phyloP scores from a whole-genome alignment of 2,329 filamentous ascomycete genomes.

The Pseudogymnoascus sp. region DNA sequence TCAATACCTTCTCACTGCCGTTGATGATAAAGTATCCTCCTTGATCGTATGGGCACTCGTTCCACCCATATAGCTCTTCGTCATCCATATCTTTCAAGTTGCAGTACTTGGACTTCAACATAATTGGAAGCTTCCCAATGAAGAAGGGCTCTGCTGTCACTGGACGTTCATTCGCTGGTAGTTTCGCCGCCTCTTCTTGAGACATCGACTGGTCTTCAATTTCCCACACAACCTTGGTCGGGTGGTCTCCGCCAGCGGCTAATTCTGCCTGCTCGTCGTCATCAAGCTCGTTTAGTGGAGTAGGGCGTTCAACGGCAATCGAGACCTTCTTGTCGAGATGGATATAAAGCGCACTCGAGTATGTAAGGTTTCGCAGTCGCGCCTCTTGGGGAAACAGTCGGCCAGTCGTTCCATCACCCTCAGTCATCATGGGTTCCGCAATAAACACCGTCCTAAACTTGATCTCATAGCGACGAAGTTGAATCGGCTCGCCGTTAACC shows the following conservation, averaged over 20 bases:
- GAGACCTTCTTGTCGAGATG: constrained; percentile 79
- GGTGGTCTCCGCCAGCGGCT: constrained; percentile 45
- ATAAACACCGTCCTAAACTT: constrained; percentile 88
- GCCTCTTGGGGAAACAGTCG: constrained; percentile 90
- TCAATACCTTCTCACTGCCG: constrained; percentile 95
- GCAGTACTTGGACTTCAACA: constrained; percentile 96
- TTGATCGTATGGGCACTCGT: constrained; percentile 97
- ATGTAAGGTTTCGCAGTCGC: constrained; percentile 89
- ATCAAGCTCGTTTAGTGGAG: constrained; percentile 60
- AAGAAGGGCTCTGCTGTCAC: constrained; percentile 56
- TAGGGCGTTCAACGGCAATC: constrained; percentile 67
- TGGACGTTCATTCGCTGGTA: constrained; percentile 24
- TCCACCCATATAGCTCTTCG: constrained; percentile 78
- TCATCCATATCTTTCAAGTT: constrained; percentile 77
- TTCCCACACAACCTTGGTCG: constrained; percentile 52
- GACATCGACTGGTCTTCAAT: constrained; percentile 35
- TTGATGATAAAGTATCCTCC: constrained; percentile 99
- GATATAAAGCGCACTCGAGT: constrained; percentile 84
- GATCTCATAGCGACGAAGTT: constrained; percentile 87
- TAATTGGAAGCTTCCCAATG: constrained; percentile 91
- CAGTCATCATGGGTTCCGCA: constrained; percentile 81
- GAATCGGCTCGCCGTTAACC: constrained; percentile 68
- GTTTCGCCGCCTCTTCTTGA: constrained; percentile 20
- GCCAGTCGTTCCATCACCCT: constrained; percentile 81
- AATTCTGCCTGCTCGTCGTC: constrained; percentile 51